Evolutionary conservation across 345 rosid genomes (phyloP), one percentile per base, ranked within the genome.

Genomic region (Litchi chinensis): DNA sequence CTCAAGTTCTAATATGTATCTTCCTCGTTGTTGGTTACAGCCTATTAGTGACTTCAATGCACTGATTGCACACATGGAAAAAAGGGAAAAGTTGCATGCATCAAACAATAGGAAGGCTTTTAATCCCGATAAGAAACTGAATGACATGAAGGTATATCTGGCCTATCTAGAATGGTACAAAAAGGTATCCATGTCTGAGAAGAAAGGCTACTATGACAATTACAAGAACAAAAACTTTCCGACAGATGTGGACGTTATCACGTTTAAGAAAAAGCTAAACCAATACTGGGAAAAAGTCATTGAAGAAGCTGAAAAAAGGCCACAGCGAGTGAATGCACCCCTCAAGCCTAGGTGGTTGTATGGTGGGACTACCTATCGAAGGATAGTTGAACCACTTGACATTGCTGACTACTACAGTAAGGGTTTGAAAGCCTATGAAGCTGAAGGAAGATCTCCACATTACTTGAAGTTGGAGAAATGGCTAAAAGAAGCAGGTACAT

Each of bases 311-410:
- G 88, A 84, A 84, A 84, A 71, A 76, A 89, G 77, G 79, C 96
- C 94, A 63, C 88, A 86, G 71, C 87, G 76, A 8, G 89, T 88
- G 65, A 73, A 24, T 5, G 80, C 82, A 2, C 10, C 24, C 4
- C 78, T 88, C 24, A 77, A 82, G 44, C 50, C 0, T 0, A 71
- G 85, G 18, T 88, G 81, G 91, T 83, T 91, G 5, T 86, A 65
- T 46, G 80, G 82, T 0, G 96, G 93, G 19, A 79, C 86, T 24
- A 87, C 81, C 44, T 94, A 89, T 69, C 77, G 92, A 70, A 89
- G 96, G 72, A 77, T 94, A 90, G 75, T 93, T 6, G 97, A 94
- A 44, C 98, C 97, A 0, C 95, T 94, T 18, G 90, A 88, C n/a
- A 88, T 94, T 43, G 95, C 97, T n/a, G 90, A 90, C 1, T 86